Percentiles rank a stretch among this genome's conserved stretches.
These are phyloP conservation scores for Cladosporium sp. DNA, from an alignment of 2,329 filamentous ascomycete species.

Conservation along the genomic window DNA sequence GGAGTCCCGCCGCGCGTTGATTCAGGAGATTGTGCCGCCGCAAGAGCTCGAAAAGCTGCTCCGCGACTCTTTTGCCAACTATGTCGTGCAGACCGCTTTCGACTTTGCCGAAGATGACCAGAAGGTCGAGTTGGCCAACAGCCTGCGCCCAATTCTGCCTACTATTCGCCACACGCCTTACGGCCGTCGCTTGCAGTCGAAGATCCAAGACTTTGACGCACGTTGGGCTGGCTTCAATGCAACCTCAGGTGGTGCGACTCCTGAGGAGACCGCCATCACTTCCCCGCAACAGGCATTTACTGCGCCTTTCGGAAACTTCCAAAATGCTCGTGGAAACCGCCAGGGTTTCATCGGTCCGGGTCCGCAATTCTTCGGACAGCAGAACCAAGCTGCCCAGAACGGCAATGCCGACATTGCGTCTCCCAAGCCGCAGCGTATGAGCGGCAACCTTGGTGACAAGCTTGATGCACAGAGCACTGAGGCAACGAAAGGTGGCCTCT, in stretches of 20 bases:
- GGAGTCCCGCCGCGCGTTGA: slow-evolving; percentile 71
- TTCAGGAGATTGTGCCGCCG: slow-evolving; percentile 71
- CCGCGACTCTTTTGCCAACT: slow-evolving; percentile 92
- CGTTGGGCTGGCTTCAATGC: slow-evolving; percentile 35
- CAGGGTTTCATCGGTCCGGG: slow-evolving; percentile 26
- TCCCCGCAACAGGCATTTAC: slow-evolving; percentile 5
- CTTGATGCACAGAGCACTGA: slow-evolving; percentile 11
- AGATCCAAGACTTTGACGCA: slow-evolving; percentile 61
- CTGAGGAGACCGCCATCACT: slow-evolving; percentile 11
- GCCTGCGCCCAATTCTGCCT: slow-evolving; percentile 78
- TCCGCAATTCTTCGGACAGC: slow-evolving; percentile 19
- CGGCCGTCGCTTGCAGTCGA: slow-evolving; percentile 86
- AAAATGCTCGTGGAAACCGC: slow-evolving; percentile 24
- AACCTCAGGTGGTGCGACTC: slow-evolving; percentile 10
- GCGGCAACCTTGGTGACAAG: slow-evolving; percentile 17
- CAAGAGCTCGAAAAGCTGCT: slow-evolving; percentile 82
- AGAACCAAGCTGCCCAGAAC: slow-evolving; percentile 8
- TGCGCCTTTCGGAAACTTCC: slow-evolving; percentile 18
- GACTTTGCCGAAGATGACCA: slow-evolving; percentile 73
- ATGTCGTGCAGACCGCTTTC: slow-evolving; percentile 93
- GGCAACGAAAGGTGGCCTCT: neutral
- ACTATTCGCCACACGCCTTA: slow-evolving; percentile 87
- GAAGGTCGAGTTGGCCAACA: slow-evolving; percentile 72
- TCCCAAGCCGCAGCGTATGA: slow-evolving; percentile 27
- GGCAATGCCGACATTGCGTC: slow-evolving; percentile 22